phyloP scores from a whole-genome alignment of 176 grass and related monocot species.

The Tuctoria greenei region DNA sequence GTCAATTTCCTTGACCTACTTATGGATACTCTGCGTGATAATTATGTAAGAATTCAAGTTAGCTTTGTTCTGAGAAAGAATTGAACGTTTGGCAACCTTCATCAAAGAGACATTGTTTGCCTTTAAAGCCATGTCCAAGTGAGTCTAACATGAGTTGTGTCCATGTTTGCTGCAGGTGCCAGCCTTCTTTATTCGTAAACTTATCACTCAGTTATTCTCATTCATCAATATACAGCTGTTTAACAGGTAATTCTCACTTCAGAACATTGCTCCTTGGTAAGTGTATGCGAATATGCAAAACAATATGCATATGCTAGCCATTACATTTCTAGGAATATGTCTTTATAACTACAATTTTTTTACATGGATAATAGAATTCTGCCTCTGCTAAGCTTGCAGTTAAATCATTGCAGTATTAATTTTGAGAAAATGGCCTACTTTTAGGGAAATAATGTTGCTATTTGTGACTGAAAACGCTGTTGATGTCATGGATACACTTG shows the following conservation, averaged over 20 bases:
- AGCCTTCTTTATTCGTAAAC: slow-evolving; percentile 95
- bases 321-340: slow-evolving; percentile 11
- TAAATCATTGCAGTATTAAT: slow-evolving; percentile 2
- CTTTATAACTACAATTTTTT: neutral
- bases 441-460: slow-evolving; percentile 6
- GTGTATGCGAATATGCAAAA: slow-evolving; percentile 4
- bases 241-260: slow-evolving; percentile 65
- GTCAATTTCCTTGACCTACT: slow-evolving; percentile 88
- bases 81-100: slow-evolving; percentile 14
- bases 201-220: slow-evolving; percentile 89
- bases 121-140: slow-evolving; percentile 11
- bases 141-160: slow-evolving; percentile 25
- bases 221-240: slow-evolving; percentile 99
- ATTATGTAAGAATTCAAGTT: slow-evolving; percentile 60
- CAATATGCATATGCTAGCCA: neutral
- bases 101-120: slow-evolving; percentile 5
- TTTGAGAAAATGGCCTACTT: neutral
- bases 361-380: neutral
- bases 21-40: slow-evolving; percentile 67
- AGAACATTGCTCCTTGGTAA: slow-evolving; percentile 12
- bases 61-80: slow-evolving; percentile 10
- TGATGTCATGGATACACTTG: too few species aligned
- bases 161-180: slow-evolving; percentile 67
- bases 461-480: slow-evolving; percentile 4
- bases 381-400: slow-evolving; percentile 6